Base-by-base conservation (phyloP, 805 yeast species). In the Danielia reshetovae region DNA sequence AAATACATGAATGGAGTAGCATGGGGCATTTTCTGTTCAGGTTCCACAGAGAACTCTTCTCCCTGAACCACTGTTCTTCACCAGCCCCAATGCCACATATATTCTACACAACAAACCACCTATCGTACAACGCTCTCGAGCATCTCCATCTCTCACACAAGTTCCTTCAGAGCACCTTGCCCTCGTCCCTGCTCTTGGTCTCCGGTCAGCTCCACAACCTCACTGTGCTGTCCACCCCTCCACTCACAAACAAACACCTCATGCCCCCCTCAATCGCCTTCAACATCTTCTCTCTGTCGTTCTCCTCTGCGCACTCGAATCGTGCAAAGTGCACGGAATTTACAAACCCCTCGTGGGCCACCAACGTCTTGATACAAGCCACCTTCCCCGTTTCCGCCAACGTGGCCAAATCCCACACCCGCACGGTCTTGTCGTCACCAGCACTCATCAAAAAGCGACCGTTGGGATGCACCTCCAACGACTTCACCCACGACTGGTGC, bases 401-500 rank as follows among this genome's bases (percentile, higher is more conserved):
- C 2, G 55, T 34, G 12, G 62, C 81, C 54, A 64, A 44, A 40
- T 88, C 90, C 97, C 97, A 89, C 13, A 85, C 60, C 38, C 78
- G 73, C 22, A 89, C 72, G 1, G 79, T 65, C 43, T 79, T 79
- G 56, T 89, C 97, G 56, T 89, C 97, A 12, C 89, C 71, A 12
- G 83, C 81, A 29, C 87, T 77, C 29, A 81, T 65, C 12, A 87
- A 54, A 46, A 74, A 77, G 25, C 78, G 68, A 0, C 93, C 94
- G 46, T 75, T 77, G 2, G 95, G 95, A 57, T 87, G 95, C 30
- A 83, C 60, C 7, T 65, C 63, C 5, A 88, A 49, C 6, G 78
- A 74, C 41, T 82, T 75, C 1, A 90, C 83, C 97, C 97, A 89
- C 7, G 93, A 84, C 32, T 77, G 76, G 57, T 89, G 97, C 2